Conservation (phyloP, 495 filamentous ascomycete species). For the Letharia lupina region DNA sequence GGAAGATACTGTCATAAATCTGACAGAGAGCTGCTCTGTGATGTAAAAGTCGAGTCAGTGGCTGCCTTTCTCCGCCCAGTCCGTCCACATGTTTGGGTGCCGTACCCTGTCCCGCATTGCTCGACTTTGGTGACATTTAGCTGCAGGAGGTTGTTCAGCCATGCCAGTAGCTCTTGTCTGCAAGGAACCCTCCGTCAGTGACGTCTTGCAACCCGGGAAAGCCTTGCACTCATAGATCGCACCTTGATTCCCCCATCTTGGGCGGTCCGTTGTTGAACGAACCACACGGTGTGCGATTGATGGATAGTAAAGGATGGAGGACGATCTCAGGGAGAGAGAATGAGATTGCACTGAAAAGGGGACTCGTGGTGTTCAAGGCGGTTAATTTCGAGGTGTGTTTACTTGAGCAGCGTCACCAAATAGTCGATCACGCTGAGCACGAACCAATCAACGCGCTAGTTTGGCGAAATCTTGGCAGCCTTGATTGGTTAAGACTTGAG, state of each 20-base stretch:
- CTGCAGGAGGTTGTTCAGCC: conserved; percentile 95
- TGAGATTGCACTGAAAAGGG: not conserved
- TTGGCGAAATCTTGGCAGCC: not conserved
- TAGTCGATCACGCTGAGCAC: not conserved
- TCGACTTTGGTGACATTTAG: conserved; percentile 97
- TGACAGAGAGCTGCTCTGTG: conserved; percentile 89
- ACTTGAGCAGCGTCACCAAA: conserved; percentile 1
- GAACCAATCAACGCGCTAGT: conserved; percentile 10
- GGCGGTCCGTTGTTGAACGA: conserved; percentile 29
- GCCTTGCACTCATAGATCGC: conserved; percentile 20
- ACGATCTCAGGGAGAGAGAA: too few species aligned
- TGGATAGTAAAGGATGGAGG: not conserved
- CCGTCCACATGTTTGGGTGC: conserved; percentile 2
- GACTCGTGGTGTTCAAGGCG: not conserved
- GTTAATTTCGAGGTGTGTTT: not conserved
- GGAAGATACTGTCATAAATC: conserved; percentile 93
- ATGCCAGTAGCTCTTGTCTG: conserved; percentile 93
- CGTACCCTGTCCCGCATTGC: conserved; percentile 97
- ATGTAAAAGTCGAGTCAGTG: conserved; percentile 2
- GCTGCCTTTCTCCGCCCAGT: conserved; percentile 13
- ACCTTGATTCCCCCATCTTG: conserved; percentile 51
- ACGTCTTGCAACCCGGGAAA: not conserved
- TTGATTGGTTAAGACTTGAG: not conserved
- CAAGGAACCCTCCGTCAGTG: conserved; percentile 4
- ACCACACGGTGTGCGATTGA: not conserved